Evolutionary conservation across 805 yeast genomes (phyloP).

Genomic region (Ogataea neopini): DNA sequence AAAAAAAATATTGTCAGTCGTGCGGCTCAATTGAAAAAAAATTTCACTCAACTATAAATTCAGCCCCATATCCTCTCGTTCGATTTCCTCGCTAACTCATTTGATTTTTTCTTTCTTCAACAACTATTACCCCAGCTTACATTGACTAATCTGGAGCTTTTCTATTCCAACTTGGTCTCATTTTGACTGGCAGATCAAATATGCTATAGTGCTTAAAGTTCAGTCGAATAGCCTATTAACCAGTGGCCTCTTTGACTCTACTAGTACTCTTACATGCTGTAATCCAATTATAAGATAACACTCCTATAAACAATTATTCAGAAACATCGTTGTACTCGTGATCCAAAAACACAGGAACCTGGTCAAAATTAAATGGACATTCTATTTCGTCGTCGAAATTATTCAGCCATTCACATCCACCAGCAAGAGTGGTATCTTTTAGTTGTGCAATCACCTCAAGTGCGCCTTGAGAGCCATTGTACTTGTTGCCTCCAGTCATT

Average conservation of each 20-base stretch:
- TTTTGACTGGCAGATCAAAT: constrained; percentile 26
- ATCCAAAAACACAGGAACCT: constrained; percentile 24
- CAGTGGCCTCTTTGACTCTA: constrained; percentile 24
- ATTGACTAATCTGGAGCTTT: constrained; percentile 22
- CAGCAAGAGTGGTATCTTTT: constrained; percentile 20
- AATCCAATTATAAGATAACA: not conserved
- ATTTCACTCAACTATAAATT: not conserved
- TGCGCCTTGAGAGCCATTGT: constrained; percentile 22
- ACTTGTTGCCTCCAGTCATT: constrained; percentile 44
- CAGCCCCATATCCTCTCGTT: not conserved
- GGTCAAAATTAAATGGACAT: constrained; percentile 29
- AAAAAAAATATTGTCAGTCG: not conserved
- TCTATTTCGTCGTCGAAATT: constrained; percentile 27
- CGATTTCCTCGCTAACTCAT: not conserved
- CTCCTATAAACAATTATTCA: constrained; percentile 20
- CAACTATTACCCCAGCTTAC: constrained; percentile 27
- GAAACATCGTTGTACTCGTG: constrained; percentile 32
- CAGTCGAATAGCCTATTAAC: constrained; percentile 20
- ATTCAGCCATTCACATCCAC: constrained; percentile 37
- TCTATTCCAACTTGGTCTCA: constrained; percentile 25
- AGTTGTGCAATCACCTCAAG: constrained; percentile 19
- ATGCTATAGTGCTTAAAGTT: constrained; percentile 19
- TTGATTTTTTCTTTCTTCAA: constrained; percentile 11
- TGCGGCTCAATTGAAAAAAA: constrained; percentile 1
- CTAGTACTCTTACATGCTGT: constrained; percentile 24